Conservation (phyloP, 1,284 basidiomycete genomes). For the Vanrija pseudolonga region DNA sequence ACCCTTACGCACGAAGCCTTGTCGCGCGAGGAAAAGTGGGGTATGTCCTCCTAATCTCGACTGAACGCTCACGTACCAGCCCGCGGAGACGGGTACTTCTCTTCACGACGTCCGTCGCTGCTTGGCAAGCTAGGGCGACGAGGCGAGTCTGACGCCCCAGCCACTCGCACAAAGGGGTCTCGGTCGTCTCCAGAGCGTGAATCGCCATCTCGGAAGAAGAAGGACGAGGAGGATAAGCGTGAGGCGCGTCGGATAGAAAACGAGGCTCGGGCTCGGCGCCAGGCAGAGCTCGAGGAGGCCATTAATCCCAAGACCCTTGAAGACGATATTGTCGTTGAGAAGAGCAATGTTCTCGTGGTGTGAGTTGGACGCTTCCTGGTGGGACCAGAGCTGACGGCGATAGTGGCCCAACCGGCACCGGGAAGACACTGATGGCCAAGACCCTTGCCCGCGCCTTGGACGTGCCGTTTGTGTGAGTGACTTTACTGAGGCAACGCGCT, state of each 20-base stretch:
- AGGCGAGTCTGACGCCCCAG: not conserved
- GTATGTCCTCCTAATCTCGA: slow-evolving; percentile 44
- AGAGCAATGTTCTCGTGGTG: slow-evolving; percentile 89
- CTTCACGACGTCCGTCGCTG: slow-evolving; percentile 50
- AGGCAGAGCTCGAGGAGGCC: slow-evolving; percentile 15
- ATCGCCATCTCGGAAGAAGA: not conserved
- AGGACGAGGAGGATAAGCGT: not conserved
- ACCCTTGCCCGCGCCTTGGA: slow-evolving; percentile 81
- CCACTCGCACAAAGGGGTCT: not conserved
- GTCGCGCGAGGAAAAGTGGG: slow-evolving; percentile 38
- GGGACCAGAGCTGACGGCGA: slow-evolving; percentile 4
- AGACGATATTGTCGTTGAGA: slow-evolving; percentile 61
- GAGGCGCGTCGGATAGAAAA: slow-evolving; percentile 6
- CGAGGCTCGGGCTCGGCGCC: slow-evolving; percentile 16
- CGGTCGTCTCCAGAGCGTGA: not conserved
- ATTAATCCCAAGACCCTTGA: slow-evolving; percentile 9
- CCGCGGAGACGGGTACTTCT: slow-evolving; percentile 44
- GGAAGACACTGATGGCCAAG: slow-evolving; percentile 80
- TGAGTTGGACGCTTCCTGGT: slow-evolving; percentile 42
- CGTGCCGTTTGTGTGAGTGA: slow-evolving; percentile 71
- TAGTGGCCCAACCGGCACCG: slow-evolving; percentile 53
- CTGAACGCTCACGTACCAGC: slow-evolving; percentile 24
- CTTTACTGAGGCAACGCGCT: slow-evolving; percentile 50
- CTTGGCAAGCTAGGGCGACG: slow-evolving; percentile 14
- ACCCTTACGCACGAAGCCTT: slow-evolving; percentile 36